Conservation (phyloP, 2,329 filamentous ascomycete genomes). For the Myriangium duriaei region DNA sequence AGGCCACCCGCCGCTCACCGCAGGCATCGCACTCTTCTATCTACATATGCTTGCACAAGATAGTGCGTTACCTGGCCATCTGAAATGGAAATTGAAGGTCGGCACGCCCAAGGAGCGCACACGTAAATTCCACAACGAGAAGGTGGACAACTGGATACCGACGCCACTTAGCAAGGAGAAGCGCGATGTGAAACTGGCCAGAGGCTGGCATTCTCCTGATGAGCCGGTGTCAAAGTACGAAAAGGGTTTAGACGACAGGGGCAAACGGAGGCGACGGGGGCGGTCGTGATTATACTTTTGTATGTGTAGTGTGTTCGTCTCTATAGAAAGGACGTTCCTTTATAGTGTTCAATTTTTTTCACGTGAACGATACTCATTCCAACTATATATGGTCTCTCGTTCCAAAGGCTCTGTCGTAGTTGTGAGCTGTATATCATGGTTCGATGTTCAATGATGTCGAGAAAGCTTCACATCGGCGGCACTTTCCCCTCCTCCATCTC, state of each 20-base stretch:
- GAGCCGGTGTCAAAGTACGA: conserved; percentile 62
- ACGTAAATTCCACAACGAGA: conserved; percentile 52
- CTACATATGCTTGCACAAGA: conserved; percentile 59
- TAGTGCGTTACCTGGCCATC: conserved; percentile 45
- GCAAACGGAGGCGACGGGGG: conserved; percentile 5
- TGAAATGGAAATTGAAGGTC: conserved; percentile 56
- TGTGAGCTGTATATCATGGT: too few relatives aligned
- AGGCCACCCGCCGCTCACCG: conserved; percentile 44
- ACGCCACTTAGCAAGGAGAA: conserved; percentile 62
- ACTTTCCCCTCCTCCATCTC: too few relatives aligned
- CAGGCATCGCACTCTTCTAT: conserved; percentile 64
- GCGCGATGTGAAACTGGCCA: conserved; percentile 57
- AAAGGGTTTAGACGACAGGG: conserved; percentile 12
- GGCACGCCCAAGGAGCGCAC: conserved; percentile 63
- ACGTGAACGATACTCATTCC: too few relatives aligned
- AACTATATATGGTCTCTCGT: too few relatives aligned
- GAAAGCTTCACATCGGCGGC: too few relatives aligned
- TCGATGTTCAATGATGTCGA: too few relatives aligned
- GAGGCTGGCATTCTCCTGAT: conserved; percentile 67
- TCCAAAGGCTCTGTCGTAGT: too few relatives aligned
- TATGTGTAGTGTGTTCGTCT: too few relatives aligned
- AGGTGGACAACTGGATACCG: conserved; percentile 62
- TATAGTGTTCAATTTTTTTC: too few relatives aligned
- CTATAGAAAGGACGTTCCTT: neutral
- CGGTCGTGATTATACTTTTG: neutral